phyloP scores from a whole-genome alignment of 1,284 basidiomycete species.

The Malassezia cuniculi region DNA sequence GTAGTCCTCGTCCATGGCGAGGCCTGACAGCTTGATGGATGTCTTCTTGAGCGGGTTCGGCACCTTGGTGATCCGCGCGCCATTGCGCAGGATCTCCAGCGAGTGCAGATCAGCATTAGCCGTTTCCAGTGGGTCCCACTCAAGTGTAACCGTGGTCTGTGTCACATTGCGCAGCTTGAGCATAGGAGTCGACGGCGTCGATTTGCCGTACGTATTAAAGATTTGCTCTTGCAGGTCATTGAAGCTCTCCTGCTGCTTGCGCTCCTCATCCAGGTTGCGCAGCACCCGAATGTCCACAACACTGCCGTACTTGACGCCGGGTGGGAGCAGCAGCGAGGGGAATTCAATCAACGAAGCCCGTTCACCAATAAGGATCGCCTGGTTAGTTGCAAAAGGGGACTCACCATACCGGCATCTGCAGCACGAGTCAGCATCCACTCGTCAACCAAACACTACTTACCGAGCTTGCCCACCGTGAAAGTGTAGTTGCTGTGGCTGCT shows the following conservation, averaged over 20 bases:
- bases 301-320: slow-evolving; percentile 34
- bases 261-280: slow-evolving; percentile 36
- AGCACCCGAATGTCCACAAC: slow-evolving; percentile 41
- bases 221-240: slow-evolving; percentile 40
- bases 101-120: slow-evolving; percentile 34
- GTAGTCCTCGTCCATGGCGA: slow-evolving; percentile 40
- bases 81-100: slow-evolving; percentile 41
- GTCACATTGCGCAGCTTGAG: slow-evolving; percentile 38
- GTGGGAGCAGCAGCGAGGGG: slow-evolving; percentile 39
- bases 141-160: slow-evolving; percentile 41
- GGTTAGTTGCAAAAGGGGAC: slow-evolving; percentile 6
- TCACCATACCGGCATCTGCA: slow-evolving; percentile 15
- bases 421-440: neutral
- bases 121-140: slow-evolving; percentile 37
- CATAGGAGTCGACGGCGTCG: slow-evolving; percentile 28
- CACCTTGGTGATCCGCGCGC: slow-evolving; percentile 35
- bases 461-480: slow-evolving; percentile 44
- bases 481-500: slow-evolving; percentile 25
- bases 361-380: slow-evolving; percentile 44
- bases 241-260: slow-evolving; percentile 29
- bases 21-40: slow-evolving; percentile 38
- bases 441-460: no score
- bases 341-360: slow-evolving; percentile 44
- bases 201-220: slow-evolving; percentile 32
- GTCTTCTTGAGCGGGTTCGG: slow-evolving; percentile 40